Evolutionary conservation across 139 green algal species (phyloP), one percentile per base, ranked within the genome.

Genomic region (Chlamydomonas applanata): DNA sequence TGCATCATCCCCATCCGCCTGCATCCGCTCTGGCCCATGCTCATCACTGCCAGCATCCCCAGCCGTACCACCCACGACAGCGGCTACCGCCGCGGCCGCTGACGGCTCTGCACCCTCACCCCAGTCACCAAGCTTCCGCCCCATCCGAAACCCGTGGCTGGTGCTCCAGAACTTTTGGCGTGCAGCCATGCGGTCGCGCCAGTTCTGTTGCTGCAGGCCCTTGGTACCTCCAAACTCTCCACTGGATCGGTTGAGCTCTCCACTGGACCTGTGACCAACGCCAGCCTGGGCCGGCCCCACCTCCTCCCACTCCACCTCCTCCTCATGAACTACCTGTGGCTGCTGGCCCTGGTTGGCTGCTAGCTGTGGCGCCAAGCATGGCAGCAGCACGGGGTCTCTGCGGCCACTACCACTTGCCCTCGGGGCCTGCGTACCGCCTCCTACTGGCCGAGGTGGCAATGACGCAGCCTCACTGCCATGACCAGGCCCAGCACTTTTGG

Each of bases 51-150:
- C 70, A 69, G 36, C 63, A 76, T 19, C 57, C 79, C 11, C 73
- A 59, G 60, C 54, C 75, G 56, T 27, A 60, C 16, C 25, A 60
- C 33, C 66, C 44, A 80, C 56, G 22, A 71, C 71, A 9, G 59
- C 35, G 11, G 59, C 59, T 7, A 25, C 29, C 3, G 30, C 53
- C 44, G 59, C 30, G 9, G 33, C 29, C 45, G 63, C 36, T 11
- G 30, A 49, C 34, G 52, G 24, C 35, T 52, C 4, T 45, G n/a
- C 62, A 16, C 59, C 78, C 24, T 67, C 66, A 7, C 40, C 86
- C 93, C 93, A 98, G 33, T 95, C 86, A 2, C 71, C 89, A 53
- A 98, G 86, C 77, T 94, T 96, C n/a, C 93, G 81, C 0, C 93
- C 93, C 61, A 94, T 84, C 45, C 86, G 81, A 77, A 97, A 98